Percentiles rank a stretch among this genome's conserved stretches.
Evolutionary conservation across 176 grass and related monocot genomes (phyloP).

Genomic region (Miscanthus lutarioriparius): DNA sequence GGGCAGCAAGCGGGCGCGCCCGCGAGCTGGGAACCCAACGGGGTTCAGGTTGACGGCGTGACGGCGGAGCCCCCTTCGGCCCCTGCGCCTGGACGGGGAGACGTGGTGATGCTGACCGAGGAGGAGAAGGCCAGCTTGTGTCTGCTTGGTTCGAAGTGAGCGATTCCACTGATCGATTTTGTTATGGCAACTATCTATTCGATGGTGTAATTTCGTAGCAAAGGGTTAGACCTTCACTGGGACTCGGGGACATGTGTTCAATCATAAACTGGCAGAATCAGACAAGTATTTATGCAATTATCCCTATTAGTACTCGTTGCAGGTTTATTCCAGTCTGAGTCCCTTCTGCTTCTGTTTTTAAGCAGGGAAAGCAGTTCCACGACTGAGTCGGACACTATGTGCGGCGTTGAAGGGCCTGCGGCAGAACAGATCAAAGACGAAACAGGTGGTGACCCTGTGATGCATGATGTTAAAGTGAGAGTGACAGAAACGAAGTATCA

Average conservation of each 20-base stretch:
- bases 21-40: not conserved
- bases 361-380: constrained; percentile 26
- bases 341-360: constrained; percentile 2
- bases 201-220: constrained; percentile 28
- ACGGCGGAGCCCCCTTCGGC: not conserved
- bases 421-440: constrained; percentile 22
- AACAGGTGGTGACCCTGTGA: constrained; percentile 26
- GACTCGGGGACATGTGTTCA: too few relatives aligned
- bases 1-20: constrained; percentile 1
- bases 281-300: too few relatives aligned
- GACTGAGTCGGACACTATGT: not conserved
- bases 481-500: constrained; percentile 34
- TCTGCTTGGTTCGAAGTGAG: constrained; percentile 32
- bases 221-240: not conserved
- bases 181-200: not conserved
- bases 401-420: constrained; percentile 29
- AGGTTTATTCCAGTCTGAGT: too few relatives aligned
- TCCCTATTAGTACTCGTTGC: too few relatives aligned
- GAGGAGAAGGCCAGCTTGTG: not conserved
- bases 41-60: constrained; percentile 1
- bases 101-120: constrained; percentile 23
- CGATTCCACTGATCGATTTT: constrained; percentile 8
- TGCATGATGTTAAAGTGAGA: constrained; percentile 13
- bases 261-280: too few relatives aligned
- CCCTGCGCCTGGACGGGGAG: not conserved